Conservation (phyloP, 2,329 filamentous ascomycete species). For the Cercospora zeae-maydis region DNA sequence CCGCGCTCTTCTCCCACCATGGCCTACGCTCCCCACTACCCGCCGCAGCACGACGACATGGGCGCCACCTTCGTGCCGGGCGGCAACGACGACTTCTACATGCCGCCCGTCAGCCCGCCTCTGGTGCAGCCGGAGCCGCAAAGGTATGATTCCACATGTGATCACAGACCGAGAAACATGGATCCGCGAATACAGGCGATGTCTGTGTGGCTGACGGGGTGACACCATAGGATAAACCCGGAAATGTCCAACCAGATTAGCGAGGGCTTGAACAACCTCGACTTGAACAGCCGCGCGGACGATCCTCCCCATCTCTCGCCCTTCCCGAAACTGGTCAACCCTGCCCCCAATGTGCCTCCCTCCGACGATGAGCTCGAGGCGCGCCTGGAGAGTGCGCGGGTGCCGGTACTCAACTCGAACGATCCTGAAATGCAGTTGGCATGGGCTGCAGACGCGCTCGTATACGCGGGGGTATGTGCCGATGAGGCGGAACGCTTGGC, state of each 20-base stretch:
- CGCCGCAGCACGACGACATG: conserved; percentile 29
- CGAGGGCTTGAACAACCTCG: conserved; percentile 85
- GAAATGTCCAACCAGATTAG: conserved; percentile 97
- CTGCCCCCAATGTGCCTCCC: conserved; percentile 82
- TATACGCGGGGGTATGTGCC: conserved; percentile 79
- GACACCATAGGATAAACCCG: conserved; percentile 40
- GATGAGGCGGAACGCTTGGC: conserved; percentile 70
- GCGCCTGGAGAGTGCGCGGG: conserved; percentile 77
- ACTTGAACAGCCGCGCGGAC: conserved; percentile 46
- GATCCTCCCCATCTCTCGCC: conserved; percentile 79
- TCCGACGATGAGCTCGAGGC: conserved; percentile 93
- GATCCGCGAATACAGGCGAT: neutral
- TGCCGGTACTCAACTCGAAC: conserved; percentile 83
- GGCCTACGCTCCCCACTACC: conserved; percentile 21
- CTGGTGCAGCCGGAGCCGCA: conserved; percentile 68
- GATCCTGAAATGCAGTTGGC: conserved; percentile 95
- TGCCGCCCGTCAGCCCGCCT: conserved; percentile 55
- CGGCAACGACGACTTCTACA: conserved; percentile 64
- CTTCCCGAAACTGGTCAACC: conserved; percentile 77
- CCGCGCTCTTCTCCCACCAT: conserved; percentile 5
- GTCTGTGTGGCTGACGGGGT: conserved; percentile 4
- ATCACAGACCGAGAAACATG: neutral
- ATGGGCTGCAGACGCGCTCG: conserved; percentile 90
- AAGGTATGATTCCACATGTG: conserved; percentile 48
- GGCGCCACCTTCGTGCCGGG: conserved; percentile 67